These are phyloP conservation scores for Eustoma russellianum DNA, from an alignment of 257 asterid species.

Conservation along the genomic window DNA sequence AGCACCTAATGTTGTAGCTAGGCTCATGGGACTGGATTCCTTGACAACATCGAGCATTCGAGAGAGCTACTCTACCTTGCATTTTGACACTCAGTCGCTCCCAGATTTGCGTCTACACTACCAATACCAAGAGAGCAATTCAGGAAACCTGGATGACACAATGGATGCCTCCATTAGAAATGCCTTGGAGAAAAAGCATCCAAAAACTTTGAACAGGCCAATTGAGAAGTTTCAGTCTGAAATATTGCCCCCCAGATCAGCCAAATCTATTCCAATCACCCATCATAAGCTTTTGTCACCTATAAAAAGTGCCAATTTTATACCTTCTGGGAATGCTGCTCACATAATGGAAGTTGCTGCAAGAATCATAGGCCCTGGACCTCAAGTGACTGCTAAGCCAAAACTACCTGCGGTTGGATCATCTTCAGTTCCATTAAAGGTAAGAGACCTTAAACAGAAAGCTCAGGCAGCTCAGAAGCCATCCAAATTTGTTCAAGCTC, in stretches of 20 bases:
- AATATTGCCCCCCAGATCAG: slow-evolving; percentile 80
- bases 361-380: slow-evolving; percentile 61
- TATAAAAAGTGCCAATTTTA: slow-evolving; percentile 43
- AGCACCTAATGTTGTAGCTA: slow-evolving; percentile 83
- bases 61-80: slow-evolving; percentile 51
- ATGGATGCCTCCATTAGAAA: slow-evolving; percentile 19
- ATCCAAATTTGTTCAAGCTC: slow-evolving; percentile 27
- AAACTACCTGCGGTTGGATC: slow-evolving; percentile 47
- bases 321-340: slow-evolving; percentile 62
- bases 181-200: slow-evolving; percentile 24
- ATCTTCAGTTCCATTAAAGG: slow-evolving; percentile 56
- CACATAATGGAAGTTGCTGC: slow-evolving; percentile 92
- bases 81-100: slow-evolving; percentile 40
- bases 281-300: slow-evolving; percentile 88
- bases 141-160: slow-evolving; percentile 20
- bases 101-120: slow-evolving; percentile 21
- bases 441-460: slow-evolving; percentile 65
- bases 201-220: slow-evolving; percentile 36
- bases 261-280: slow-evolving; percentile 73
- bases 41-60: slow-evolving; percentile 52
- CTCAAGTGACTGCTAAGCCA: slow-evolving; percentile 27
- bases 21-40: slow-evolving; percentile 91
- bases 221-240: slow-evolving; percentile 75
- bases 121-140: slow-evolving; percentile 26
- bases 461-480: slow-evolving; percentile 47